Conservation (phyloP, 306 rosid species). For the Lupinus albus region DNA sequence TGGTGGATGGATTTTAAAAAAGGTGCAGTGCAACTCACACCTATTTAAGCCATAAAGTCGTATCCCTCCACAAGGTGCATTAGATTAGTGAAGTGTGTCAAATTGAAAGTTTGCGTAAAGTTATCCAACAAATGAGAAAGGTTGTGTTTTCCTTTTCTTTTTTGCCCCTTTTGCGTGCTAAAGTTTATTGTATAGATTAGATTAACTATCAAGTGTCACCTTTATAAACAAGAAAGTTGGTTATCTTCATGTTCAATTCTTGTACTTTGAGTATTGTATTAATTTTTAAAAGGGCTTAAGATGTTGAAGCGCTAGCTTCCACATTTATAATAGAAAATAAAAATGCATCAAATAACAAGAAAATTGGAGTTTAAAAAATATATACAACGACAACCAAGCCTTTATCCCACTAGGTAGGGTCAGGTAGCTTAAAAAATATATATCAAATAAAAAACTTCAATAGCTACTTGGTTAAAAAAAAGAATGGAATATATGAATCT, state of each 20-base stretch:
- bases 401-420: too few species aligned
- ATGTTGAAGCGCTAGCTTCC: background rate
- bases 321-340: too few species aligned
- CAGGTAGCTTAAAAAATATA: too few species aligned
- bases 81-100: background rate
- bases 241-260: background rate
- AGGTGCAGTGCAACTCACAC: background rate
- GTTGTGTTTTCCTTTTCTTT: background rate
- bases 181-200: background rate
- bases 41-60: background rate
- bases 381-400: too few species aligned
- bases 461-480: background rate
- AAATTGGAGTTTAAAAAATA: background rate
- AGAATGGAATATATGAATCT: too few species aligned
- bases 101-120: background rate
- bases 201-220: background rate
- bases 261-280: too few species aligned
- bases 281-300: background rate
- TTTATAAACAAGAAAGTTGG: background rate
- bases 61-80: background rate
- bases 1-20: too few species aligned
- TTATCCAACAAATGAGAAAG: background rate
- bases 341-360: background rate
- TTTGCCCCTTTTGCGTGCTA: background rate
- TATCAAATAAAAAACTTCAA: background rate